Percentiles rank a stretch among this genome's conserved stretches.
Conservation (phyloP, 768 basidiomycete species). For the Auriculariales sp. region DNA sequence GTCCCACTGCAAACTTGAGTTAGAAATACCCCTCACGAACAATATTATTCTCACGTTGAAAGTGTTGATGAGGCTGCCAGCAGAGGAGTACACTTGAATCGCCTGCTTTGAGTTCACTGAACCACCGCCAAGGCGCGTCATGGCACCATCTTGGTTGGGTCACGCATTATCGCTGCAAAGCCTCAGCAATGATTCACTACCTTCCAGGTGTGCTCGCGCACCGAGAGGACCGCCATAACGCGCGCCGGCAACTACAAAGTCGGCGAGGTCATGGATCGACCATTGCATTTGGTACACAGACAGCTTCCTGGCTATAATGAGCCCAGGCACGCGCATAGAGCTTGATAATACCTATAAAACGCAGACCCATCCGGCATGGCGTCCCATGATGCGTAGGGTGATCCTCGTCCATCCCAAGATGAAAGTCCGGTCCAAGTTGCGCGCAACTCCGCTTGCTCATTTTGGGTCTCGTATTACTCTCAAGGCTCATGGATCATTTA, state of each 20-base stretch:
- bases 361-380: conserved; percentile 76
- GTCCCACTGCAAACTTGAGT: conserved; percentile 56
- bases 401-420: conserved; percentile 5
- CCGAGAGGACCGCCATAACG: conserved; percentile 83
- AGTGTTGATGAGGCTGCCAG: conserved; percentile 51
- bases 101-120: conserved; percentile 50
- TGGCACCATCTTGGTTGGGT: conserved; percentile 65
- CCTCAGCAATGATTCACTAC: neutral
- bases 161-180: conserved; percentile 74
- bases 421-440: no score
- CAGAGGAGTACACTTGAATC: conserved; percentile 75
- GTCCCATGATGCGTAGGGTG: conserved; percentile 83
- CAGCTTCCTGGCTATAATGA: conserved; percentile 26
- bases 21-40: neutral
- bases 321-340: neutral
- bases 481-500: no score
- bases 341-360: conserved; percentile 49
- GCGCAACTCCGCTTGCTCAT: no score
- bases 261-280: conserved; percentile 60
- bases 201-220: conserved; percentile 22
- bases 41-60: conserved; percentile 50
- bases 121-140: conserved; percentile 42
- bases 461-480: no score
- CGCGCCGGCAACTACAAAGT: conserved; percentile 71
- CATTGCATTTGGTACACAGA: conserved; percentile 73